These are phyloP conservation scores for Taphrina flavorubra DNA, from an alignment of 1,139 yeast species.

Conservation along the genomic window DNA sequence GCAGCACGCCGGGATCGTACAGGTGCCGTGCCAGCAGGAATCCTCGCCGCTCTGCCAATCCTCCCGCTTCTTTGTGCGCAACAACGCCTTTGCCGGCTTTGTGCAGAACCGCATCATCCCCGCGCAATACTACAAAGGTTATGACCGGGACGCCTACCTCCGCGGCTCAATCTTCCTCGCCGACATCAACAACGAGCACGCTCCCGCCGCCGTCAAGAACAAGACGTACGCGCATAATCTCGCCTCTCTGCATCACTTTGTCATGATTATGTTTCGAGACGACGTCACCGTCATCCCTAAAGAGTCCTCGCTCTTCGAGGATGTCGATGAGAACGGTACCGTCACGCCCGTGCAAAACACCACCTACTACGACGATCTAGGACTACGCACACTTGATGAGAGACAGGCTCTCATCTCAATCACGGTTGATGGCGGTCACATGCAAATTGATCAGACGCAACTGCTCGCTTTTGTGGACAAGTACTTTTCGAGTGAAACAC, in stretches of 20 bases:
- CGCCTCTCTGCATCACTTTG: slow-evolving; percentile 58
- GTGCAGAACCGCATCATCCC: slow-evolving; percentile 67
- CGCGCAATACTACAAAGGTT: slow-evolving; percentile 74
- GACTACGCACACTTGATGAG: slow-evolving; percentile 60
- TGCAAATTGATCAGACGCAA: slow-evolving; percentile 57
- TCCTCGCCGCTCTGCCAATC: slow-evolving; percentile 68
- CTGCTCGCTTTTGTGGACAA: slow-evolving; percentile 25
- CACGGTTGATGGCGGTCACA: slow-evolving; percentile 66
- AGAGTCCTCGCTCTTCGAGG: slow-evolving; percentile 60
- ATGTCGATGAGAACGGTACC: slow-evolving; percentile 55
- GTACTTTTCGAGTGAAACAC: slow-evolving; percentile 14
- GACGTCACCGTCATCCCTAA: slow-evolving; percentile 76
- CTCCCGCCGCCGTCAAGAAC: slow-evolving; percentile 48
- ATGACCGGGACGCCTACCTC: slow-evolving; percentile 58
- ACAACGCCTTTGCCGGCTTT: slow-evolving; percentile 65
- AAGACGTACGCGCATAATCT: slow-evolving; percentile 57
- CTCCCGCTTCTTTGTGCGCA: slow-evolving; percentile 60
- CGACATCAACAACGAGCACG: slow-evolving; percentile 69
- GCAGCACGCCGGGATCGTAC: slow-evolving; percentile 75
- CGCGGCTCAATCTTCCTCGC: slow-evolving; percentile 64
- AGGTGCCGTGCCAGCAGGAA: slow-evolving; percentile 65
- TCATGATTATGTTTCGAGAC: slow-evolving; percentile 63
- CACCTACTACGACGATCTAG: slow-evolving; percentile 64
- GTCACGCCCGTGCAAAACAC: slow-evolving; percentile 61
- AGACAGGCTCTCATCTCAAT: slow-evolving; percentile 58